Base-by-base conservation (phyloP, 2,329 filamentous ascomycete genomes). In the Aspergillus pseudotamarii region DNA sequence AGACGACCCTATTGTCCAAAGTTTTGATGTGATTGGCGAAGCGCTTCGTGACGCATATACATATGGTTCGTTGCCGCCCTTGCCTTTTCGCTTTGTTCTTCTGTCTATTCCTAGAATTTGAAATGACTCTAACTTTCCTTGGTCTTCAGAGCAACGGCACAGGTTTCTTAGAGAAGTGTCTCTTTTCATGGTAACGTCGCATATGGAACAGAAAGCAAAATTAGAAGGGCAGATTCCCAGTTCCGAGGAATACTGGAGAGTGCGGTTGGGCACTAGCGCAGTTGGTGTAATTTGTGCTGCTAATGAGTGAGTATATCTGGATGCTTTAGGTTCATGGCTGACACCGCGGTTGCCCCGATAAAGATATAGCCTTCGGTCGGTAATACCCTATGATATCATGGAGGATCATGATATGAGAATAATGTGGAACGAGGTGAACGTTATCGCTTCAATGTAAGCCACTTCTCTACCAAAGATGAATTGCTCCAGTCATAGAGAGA, bases 11-110 rank as follows among this genome's bases (percentile, higher is more conserved):
- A 46, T 48, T 51, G 14, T 51, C 23, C 48, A 51, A 30, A 51
- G 48, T n/a, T 51, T 51, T 32, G 26, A 51, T 51, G 48, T 51
- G 48, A 51, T 51, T 51, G 26, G 48, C 8, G 48, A 51, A n/a
- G 48, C 48, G 4, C 23, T 51, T 51, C 8, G 48, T 30, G n/a
- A 32, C 5, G 23, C 48, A 32, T 51, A 51, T 30, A 51, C 14
- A 6, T 51, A 51, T 51, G 48, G 26, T 51, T 48, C 28, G 23
- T 51, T n/a, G 6, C 10, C 32, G 23, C 12, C 14, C 28, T 46
- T 46, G 43, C 23, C 23, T 16, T 28, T 16, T 48, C n/a, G 5
- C 23, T 8, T 48, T 12, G 6, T 51, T 51, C 26, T 30, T 30
- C 48, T 30, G 28, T 30, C 26, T 30, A 16, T 26, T 28, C 12